Percentiles rank a stretch among this genome's conserved stretches.
Evolutionary conservation across 2,329 filamentous ascomycete species (phyloP).

Genomic region (Seiridium cupressi): DNA sequence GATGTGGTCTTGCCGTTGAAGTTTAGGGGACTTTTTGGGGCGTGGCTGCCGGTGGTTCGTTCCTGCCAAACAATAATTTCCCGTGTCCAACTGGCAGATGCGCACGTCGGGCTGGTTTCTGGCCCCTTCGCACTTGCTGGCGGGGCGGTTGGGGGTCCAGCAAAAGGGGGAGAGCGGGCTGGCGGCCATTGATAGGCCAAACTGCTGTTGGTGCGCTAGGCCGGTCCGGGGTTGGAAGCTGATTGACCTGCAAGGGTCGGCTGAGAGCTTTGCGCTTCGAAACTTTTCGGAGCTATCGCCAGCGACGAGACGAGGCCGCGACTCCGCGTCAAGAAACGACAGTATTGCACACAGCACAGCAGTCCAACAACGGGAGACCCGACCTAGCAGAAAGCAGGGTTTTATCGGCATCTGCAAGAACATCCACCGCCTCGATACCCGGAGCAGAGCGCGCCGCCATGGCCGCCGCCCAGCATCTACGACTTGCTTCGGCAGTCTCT

Average conservation of each 20-base stretch:
- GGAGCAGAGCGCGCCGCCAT: slow-evolving; percentile 29
- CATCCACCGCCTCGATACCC: too few species aligned
- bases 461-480: slow-evolving; percentile 40
- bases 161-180: slow-evolving; percentile 24
- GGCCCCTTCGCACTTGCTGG: not conserved
- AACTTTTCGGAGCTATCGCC: slow-evolving; percentile 14
- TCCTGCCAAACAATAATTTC: slow-evolving; percentile 49
- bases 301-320: slow-evolving; percentile 4
- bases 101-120: not conserved
- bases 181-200: slow-evolving; percentile 22
- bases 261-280: slow-evolving; percentile 5
- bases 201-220: slow-evolving; percentile 15
- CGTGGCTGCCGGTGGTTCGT: slow-evolving; percentile 1
- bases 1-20: not conserved
- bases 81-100: slow-evolving; percentile 21
- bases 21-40: slow-evolving; percentile 32
- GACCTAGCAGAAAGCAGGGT: too few species aligned
- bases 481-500: slow-evolving; percentile 36
- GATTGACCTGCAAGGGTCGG: not conserved
- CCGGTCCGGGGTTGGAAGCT: slow-evolving; percentile 12
- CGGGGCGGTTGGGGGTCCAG: slow-evolving; percentile 4
- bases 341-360: not conserved
- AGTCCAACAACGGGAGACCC: not conserved
- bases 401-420: too few species aligned
- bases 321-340: not conserved